Base-by-base conservation (phyloP, 768 basidiomycete genomes). In the Suillus subluteus region DNA sequence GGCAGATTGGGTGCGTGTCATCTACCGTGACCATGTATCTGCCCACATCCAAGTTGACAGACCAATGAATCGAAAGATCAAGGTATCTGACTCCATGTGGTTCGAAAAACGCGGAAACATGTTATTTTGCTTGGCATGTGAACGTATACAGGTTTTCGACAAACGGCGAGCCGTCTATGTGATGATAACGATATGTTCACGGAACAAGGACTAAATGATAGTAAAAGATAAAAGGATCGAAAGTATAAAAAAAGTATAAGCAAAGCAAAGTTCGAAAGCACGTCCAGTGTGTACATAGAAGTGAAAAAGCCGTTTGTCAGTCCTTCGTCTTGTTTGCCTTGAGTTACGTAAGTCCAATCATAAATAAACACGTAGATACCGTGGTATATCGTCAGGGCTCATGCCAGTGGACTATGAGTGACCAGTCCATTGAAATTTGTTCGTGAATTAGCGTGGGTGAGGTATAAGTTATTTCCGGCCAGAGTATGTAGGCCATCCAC, bases 391-490 rank as follows among this genome's bases (percentile, higher is more conserved):
- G 67, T 75, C 62, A 63, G 58, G 66, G 48, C 67, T 78, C 76
- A 63, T 77, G 26, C 26, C 52, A 54, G 52, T 54, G 64, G 68
- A 67, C 46, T 68, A 67, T 62, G 61, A 40, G 54, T 35, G 64
- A 69, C 65, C 69, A 40, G 63, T 71, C 65, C 67, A 56, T 69
- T 59, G 56, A 46, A 41, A 63, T 46, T 71, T 67, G 65, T 72
- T 65, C 72, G 71, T 73, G 50, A 65, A 77, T 78, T 77, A 77
- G 62, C 64, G 71, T 62, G 68, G 69, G 75, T 68, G 67, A 66
- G 72, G 65, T 62, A 76, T 78, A 79, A 73, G 66, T 71, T 79
- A 78, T 30, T 62, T 66, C 38, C 61, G 64, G 64, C 66, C 70
- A 54, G 65, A 43, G 35, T 37, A 9, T 37, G 37, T 58, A 41